Evolutionary conservation across 176 grass and related monocot species (phyloP), one percentile per base, ranked within the genome.

Genomic region (Cocos nucifera): DNA sequence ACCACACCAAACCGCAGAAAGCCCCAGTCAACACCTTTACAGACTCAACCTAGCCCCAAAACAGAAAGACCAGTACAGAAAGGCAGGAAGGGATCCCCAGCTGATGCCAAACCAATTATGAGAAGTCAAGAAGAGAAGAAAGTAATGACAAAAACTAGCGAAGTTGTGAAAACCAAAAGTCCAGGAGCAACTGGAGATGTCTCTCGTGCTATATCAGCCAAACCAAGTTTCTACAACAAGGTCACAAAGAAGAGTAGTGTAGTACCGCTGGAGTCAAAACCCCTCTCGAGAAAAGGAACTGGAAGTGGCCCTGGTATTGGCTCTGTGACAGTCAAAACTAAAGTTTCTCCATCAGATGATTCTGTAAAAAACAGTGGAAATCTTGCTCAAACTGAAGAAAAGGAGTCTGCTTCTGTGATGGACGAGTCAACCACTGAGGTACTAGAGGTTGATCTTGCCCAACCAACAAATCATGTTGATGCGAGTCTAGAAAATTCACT

Each of bases 181-280:
- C 77, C 79, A 35, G 65, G 79, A 69, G 61, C 75, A 57, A 80
- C 72, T 61, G 76, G 63, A 67, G 79, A 85, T 57, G 84, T 83
- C 67, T 68, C 81, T 61, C 62, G 57, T 82, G 35, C 61, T 15
- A 27, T 4, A 54, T 61, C 6, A 56, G 23, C 77, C 0, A 99
- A 86, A 55, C 75, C 80, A 61, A 85, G 59, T 64, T 67, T 86
- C 69, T 76, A 89, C 23, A 86, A 73, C 66, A 99, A 86, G 75
- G 88, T 89, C 49, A 73, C 94, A 69, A 89, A 89, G 66, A 99
- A 99, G 81, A 93, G 94, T 76, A 99, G 85, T 81, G 88, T 89
- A 66, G 88, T 99, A 55, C 88, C 94, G 4, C 57, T 92, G 19
- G 94, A 99, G 69, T 83, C 79, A 50, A 99, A 89, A 87, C 61